Base-by-base conservation (phyloP, 306 rosid genomes). In the Sphenostylis stenocarpa region DNA sequence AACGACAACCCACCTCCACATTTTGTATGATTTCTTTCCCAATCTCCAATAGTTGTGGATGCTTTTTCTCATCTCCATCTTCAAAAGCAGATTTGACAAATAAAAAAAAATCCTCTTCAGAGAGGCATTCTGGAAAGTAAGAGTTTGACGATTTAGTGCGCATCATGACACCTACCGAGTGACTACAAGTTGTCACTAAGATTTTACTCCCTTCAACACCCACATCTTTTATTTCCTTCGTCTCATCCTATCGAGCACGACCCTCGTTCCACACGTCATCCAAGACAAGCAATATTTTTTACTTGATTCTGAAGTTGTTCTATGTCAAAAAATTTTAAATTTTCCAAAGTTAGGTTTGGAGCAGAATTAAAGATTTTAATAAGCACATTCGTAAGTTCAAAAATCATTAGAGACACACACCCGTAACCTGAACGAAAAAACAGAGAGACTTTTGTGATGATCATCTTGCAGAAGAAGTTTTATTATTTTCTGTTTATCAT, bases 1-100 rank as follows among this genome's bases (percentile, higher is more conserved):
- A 51, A 51, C 3, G 57, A 12, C 6, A 17, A 5, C 56, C 56
- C n/a, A n/a, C n/a, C 23, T n/a, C 4, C 4, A 49, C 56, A 49
- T 49, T 49, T n/a, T 7, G n/a, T 0, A 49, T 23, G 6, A 49
- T n/a, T 17, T 49, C 24, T 49, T 1, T 49, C 1, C 23, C 56
- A 2, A 49, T 73, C 6, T 53, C 14, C n/a, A 65, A 17, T 3
- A 85, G 15, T 0, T 77, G 10, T 4, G 78, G 77, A 41, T 66
- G 11, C 0, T 7, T 52, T 31, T 9, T 36, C 23, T 74, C 21
- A 10, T 45, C 73, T 6, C 44, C 75, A 10, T 52, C 75, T 26
- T 19, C 20, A 24, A 83, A 86, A 55, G 85, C 85, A 48, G 19
- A 56, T 80, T 65, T 81, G n/a, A 11, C 2, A 16, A 86, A 77